Evolutionary conservation across 805 yeast species (phyloP).

Genomic region (Cyberlindnera veronae): DNA sequence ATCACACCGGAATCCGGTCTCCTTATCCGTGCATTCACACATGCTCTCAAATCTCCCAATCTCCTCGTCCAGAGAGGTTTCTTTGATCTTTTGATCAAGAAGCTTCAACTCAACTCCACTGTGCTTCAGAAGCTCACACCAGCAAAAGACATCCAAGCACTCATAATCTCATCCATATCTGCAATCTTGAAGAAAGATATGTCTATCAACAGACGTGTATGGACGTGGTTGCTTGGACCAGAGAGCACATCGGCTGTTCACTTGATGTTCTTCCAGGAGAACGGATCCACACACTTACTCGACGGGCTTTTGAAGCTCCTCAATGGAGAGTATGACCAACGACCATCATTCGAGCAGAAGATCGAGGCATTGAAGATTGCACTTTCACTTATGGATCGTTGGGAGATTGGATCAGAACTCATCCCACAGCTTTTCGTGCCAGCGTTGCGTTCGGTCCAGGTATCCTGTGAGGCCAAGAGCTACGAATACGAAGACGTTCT

Average conservation of each 20-base stretch:
- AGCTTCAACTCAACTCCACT: conserved; percentile 61
- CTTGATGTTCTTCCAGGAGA: conserved; percentile 49
- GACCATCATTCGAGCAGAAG: conserved; percentile 30
- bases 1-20: conserved; percentile 78
- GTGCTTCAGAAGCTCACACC: conserved; percentile 47
- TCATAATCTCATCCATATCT: conserved; percentile 60
- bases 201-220: conserved; percentile 89
- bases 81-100: conserved; percentile 70
- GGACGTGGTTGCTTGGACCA: conserved; percentile 93
- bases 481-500: conserved; percentile 42
- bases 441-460: conserved; percentile 47
- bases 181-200: conserved; percentile 81
- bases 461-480: conserved; percentile 24
- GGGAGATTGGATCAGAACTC: conserved; percentile 85
- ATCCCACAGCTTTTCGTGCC: conserved; percentile 72
- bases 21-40: conserved; percentile 66
- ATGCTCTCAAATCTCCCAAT: conserved; percentile 63
- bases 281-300: conserved; percentile 50
- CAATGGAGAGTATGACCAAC: conserved; percentile 26
- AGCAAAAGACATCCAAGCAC: conserved; percentile 49
- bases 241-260: conserved; percentile 32
- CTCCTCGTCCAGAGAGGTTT: conserved; percentile 83
- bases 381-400: conserved; percentile 77
- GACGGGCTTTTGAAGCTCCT: conserved; percentile 52
- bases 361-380: conserved; percentile 61